Evolutionary conservation across 768 basidiomycete genomes (phyloP), one percentile per base, ranked within the genome.

Genomic region (Tephrocybe rancida): DNA sequence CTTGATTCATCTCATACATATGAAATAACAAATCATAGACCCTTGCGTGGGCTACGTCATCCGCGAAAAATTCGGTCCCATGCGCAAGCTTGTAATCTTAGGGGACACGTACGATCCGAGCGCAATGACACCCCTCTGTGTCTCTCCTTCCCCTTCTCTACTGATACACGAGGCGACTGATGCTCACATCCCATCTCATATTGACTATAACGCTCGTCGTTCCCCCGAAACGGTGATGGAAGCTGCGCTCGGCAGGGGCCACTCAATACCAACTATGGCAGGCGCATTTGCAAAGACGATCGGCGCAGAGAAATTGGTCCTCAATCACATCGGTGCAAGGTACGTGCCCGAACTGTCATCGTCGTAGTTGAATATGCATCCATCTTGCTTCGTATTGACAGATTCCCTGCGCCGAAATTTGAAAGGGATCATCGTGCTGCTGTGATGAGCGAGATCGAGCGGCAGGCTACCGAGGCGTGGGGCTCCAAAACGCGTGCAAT

Each of bases 141-240:
- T 60, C 41, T 64, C 70, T 24, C 74, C 82, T 42, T 64, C 78
- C 3, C 77, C 80, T 21, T 82, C 85, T 25, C 74, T 94, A n/a
- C 77, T 94, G 18, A 75, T 94, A n/a, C 93, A 95, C 67, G 92
- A 95, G 69, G 84, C 87, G 1, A 92, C 90, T 2, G 91, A 94
- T 62, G 84, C 87, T 0, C 79, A 78, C 58, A 82, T 95, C 32
- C 85, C 88, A 0, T 63, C 54, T 2, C 61, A 73, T 44, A 76
- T 88, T 50, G 85, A 86, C 64, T 69, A 73, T 8, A 73, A 70
- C 8, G 70, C 80, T 26, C 77, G 65, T 48, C 75, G 78, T 48
- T 72, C 72, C 24, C 70, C 66, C 2, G 70, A 71, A 44, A 73
- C 68, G 49, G 71, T 84, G 30, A 55, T 67, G 56, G 67, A 76